Conservation (phyloP, 2,329 filamentous ascomycete genomes). For the Dothiorella sarmentorum region DNA sequence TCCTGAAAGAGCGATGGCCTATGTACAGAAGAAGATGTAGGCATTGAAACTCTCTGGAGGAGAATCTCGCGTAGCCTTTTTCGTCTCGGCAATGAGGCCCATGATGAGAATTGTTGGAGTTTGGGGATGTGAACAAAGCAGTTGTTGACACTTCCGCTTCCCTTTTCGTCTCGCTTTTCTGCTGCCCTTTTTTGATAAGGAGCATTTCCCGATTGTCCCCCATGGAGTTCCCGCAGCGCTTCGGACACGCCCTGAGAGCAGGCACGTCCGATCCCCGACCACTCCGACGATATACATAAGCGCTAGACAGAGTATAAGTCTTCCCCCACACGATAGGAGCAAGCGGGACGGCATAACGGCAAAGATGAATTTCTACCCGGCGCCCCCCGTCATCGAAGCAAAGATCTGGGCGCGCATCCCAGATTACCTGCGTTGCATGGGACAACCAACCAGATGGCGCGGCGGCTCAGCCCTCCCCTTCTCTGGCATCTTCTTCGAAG, state of each 20-base stretch:
- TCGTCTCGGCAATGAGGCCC: not conserved
- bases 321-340: not conserved
- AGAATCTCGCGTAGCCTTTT: not conserved
- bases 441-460: conserved; percentile 37
- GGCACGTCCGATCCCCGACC: not conserved
- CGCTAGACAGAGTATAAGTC: not conserved
- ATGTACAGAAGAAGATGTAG: not conserved
- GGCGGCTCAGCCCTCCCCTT: conserved; percentile 36
- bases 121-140: not conserved
- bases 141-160: too few relatives aligned
- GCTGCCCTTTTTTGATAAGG: not conserved
- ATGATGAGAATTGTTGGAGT: not conserved
- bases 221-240: not conserved
- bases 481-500: conserved; percentile 42
- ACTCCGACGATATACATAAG: too few relatives aligned
- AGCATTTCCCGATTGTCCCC: not conserved
- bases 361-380: conserved; percentile 38
- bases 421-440: conserved; percentile 28
- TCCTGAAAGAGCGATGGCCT: not conserved
- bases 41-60: not conserved
- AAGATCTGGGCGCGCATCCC: conserved; percentile 38
- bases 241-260: not conserved
- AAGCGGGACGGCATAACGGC: not conserved
- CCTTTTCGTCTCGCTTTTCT: too few relatives aligned
- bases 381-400: conserved; percentile 34